A percentile compares a stretch with the other conserved stretches of the same genome.
These are phyloP conservation scores for Schizosaccharomyces lindneri DNA, from an alignment of 805 yeast species.

Conservation along the genomic window DNA sequence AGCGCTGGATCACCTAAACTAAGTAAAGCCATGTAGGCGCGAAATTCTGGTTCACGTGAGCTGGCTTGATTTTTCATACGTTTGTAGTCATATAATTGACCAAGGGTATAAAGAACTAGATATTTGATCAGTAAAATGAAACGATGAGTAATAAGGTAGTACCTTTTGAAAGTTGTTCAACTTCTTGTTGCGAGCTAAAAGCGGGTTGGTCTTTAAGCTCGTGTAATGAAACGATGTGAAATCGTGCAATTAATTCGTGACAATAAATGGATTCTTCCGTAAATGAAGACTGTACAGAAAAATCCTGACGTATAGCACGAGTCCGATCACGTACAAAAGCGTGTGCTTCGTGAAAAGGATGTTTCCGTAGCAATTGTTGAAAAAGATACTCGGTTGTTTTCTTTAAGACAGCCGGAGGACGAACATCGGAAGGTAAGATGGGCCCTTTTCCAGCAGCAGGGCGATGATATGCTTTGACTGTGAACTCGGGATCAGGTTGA, in stretches of 20 bases:
- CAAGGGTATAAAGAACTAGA: slow-evolving; percentile 66
- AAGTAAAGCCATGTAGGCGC: slow-evolving; percentile 63
- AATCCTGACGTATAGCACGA: slow-evolving; percentile 86
- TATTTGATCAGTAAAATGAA: background rate
- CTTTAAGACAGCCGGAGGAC: slow-evolving; percentile 58
- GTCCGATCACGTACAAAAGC: slow-evolving; percentile 93
- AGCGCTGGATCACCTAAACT: slow-evolving; percentile 66
- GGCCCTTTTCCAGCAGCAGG: slow-evolving; percentile 98
- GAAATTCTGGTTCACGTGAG: slow-evolving; percentile 76
- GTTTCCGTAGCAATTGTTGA: slow-evolving; percentile 22
- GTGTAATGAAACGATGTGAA: slow-evolving; percentile 62
- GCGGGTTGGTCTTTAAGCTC: slow-evolving; percentile 57
- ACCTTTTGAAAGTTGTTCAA: slow-evolving; percentile 52
- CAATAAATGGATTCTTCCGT: slow-evolving; percentile 89
- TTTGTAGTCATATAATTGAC: slow-evolving; percentile 65
- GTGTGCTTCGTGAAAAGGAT: slow-evolving; percentile 50
- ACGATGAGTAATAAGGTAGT: background rate
- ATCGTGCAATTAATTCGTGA: slow-evolving; percentile 71
- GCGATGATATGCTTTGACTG: slow-evolving; percentile 78
- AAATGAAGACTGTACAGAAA: slow-evolving; percentile 76
- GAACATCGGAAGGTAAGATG: slow-evolving; percentile 85
- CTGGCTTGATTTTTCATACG: slow-evolving; percentile 41
- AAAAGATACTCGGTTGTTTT: slow-evolving; percentile 48
- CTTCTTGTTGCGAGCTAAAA: slow-evolving; percentile 80
- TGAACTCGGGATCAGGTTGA: slow-evolving; percentile 30